Conservation (phyloP, 371 early-diverging fungal species). For the Zancudomyces culisetae region DNA sequence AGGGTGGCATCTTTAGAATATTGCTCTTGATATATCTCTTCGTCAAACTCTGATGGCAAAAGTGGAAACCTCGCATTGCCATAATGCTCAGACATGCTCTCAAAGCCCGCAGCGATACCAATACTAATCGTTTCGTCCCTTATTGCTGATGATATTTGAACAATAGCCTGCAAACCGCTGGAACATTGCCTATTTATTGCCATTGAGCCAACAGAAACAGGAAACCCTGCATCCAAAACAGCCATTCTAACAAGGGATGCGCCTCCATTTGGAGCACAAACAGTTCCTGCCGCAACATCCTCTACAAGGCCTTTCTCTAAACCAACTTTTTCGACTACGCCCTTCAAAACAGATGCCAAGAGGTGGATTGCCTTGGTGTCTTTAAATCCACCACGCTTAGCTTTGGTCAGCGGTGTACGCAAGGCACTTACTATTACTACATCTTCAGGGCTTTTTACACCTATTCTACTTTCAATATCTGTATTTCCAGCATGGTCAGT, state of each 20-base stretch:
- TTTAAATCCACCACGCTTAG: slow-evolving; percentile 85
- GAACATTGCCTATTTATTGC: slow-evolving; percentile 96
- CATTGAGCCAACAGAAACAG: slow-evolving; percentile 57
- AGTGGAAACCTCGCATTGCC: slow-evolving; percentile 36
- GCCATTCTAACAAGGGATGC: slow-evolving; percentile 93
- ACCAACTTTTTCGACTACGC: slow-evolving; percentile 49
- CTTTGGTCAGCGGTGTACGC: slow-evolving; percentile 82
- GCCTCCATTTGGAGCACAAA: slow-evolving; percentile 81
- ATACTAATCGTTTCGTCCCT: slow-evolving; percentile 79
- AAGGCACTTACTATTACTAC: slow-evolving; percentile 69
- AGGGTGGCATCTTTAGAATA: slow-evolving; percentile 64
- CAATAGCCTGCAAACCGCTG: slow-evolving; percentile 87
- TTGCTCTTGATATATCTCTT: slow-evolving; percentile 40
- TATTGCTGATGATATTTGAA: slow-evolving; percentile 77
- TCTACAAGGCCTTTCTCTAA: slow-evolving; percentile 79
- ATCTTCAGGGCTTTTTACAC: slow-evolving; percentile 65
- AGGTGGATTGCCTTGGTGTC: slow-evolving; percentile 82
- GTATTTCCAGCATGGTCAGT: background rate
- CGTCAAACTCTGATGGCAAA: slow-evolving; percentile 39
- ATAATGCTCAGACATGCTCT: slow-evolving; percentile 90
- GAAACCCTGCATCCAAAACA: slow-evolving; percentile 83
- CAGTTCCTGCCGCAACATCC: slow-evolving; percentile 90
- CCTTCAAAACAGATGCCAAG: slow-evolving; percentile 70
- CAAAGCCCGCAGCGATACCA: slow-evolving; percentile 96
- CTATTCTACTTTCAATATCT: slow-evolving; percentile 19